Conservation (phyloP, 108 stramenopile species). For the Cyclotella kingstonii region DNA sequence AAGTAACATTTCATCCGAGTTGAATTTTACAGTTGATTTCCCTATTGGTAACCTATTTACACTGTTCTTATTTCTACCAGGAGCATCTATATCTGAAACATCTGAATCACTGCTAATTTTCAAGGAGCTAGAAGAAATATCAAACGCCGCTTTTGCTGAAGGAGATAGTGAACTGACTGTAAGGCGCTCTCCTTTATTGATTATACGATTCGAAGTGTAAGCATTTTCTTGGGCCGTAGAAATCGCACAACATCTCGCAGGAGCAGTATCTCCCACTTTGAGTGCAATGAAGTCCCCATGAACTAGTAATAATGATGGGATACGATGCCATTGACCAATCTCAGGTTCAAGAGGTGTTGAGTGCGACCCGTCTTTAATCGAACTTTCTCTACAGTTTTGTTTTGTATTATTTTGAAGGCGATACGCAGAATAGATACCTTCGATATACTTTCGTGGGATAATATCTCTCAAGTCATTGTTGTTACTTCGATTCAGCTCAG, state of each 20-base stretch:
- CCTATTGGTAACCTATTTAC: conserved; percentile 44
- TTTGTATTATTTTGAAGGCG: conserved; percentile 28
- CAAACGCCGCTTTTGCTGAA: conserved; percentile 7
- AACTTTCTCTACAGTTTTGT: too few relatives aligned
- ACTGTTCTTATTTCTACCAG: neutral
- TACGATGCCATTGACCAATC: conserved; percentile 51
- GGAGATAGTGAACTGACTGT: conserved; percentile 41
- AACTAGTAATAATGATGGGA: conserved; percentile 69
- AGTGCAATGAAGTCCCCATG: conserved; percentile 76
- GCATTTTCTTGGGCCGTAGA: neutral
- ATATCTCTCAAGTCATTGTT: conserved; percentile 6
- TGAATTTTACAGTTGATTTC: conserved; percentile 52
- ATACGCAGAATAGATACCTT: conserved; percentile 76
- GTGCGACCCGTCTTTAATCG: too few relatives aligned
- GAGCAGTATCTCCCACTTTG: conserved; percentile 75
- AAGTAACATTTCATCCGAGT: conserved; percentile 55
- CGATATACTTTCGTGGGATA: conserved; percentile 30
- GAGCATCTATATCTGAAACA: conserved; percentile 7
- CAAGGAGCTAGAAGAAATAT: neutral
- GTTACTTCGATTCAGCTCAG: neutral
- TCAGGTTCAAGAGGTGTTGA: neutral
- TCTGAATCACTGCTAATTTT: conserved; percentile 1
- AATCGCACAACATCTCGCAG: conserved; percentile 39
- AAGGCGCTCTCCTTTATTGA: conserved; percentile 53
- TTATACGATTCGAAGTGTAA: conserved; percentile 1